Evolutionary conservation across 176 grass and related monocot genomes (phyloP).

Genomic region (Avena eriantha): DNA sequence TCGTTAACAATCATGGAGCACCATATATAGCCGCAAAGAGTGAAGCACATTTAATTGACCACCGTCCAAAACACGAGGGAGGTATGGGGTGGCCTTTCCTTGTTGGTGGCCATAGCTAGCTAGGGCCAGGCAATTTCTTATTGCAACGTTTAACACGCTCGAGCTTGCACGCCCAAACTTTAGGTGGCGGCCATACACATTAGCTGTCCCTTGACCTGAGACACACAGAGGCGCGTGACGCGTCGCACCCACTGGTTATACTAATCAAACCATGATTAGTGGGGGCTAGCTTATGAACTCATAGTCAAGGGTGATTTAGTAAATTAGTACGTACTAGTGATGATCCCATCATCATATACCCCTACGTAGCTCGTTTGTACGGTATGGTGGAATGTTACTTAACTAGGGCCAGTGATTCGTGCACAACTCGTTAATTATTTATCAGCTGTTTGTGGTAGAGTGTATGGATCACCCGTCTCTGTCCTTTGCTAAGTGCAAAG

Average conservation of each 20-base stretch:
- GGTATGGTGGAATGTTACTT: not conserved
- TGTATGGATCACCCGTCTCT: not conserved
- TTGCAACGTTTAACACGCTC: slow-evolving; percentile 43
- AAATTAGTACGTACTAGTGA: not conserved
- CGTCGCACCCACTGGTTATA: not conserved
- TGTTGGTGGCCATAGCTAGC: not conserved
- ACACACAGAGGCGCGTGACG: slow-evolving; percentile 12
- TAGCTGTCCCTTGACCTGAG: slow-evolving; percentile 46
- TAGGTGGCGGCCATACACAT: slow-evolving; percentile 17
- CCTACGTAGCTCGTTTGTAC: not conserved
- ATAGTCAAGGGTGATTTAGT: not conserved
- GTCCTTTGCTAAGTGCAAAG: not conserved
- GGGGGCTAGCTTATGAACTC: not conserved
- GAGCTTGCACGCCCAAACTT: not conserved
- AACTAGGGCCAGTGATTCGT: not conserved
- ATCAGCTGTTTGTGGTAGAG: not conserved
- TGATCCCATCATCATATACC: not conserved
- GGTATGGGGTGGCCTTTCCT: not conserved
- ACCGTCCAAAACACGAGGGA: not conserved
- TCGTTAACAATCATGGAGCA: not conserved
- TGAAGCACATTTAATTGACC: not conserved
- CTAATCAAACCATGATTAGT: not conserved
- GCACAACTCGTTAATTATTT: not conserved
- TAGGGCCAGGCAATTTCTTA: not conserved
- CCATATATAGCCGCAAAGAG: not conserved